Evolutionary conservation across 2,329 filamentous ascomycete species (phyloP), one percentile per base, ranked within the genome.

Genomic region (Fusarium devonianum): DNA sequence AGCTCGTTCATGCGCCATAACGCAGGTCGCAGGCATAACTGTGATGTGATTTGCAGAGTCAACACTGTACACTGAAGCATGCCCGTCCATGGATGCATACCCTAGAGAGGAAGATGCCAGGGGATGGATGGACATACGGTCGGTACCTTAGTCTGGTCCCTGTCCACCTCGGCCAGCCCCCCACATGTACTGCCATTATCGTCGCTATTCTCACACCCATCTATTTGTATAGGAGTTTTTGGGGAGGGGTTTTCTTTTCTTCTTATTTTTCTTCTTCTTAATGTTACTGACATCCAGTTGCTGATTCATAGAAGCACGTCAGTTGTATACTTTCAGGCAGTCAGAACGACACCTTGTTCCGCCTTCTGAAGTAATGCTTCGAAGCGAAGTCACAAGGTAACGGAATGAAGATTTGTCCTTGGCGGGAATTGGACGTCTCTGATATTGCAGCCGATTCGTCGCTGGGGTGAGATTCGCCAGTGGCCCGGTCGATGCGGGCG

Each of bases 401-500:
- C 18, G 12, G 23, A 26, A 12, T 5, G 9, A 13, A 6, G 19
- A 22, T 13, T n/a, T 30, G 18, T 23, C 18, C 13, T 40, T 30
- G 17, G 30, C 17, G 23, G 21, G 38, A 32, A 37, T 28, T 34
- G 34, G 30, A 21, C 21, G 26, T 47, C 23, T 28, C 13, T 50
- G 29, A 13, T 47, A 30, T 32, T 32, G 21, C 45, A 16, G 28
- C 25, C 37, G 41, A 52, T 56, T 56, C 25, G 40, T 23, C 25
- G 29, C 26, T 38, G 41, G 52, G 47, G 54, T 50, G 40, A 46
- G 35, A 34, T 43, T 54, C 14, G 7, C 21, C 38, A 22, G 43
- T 29, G 39, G 32, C 23, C 36, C 50, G 49, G 47, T 59, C 53
- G 54, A 56, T 56, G 42, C 49, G 51, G n/a, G 54, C 58, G 63